These are phyloP conservation scores for Diaporthe ampelina DNA, from an alignment of 2,329 filamentous ascomycete genomes.

Conservation along the genomic window DNA sequence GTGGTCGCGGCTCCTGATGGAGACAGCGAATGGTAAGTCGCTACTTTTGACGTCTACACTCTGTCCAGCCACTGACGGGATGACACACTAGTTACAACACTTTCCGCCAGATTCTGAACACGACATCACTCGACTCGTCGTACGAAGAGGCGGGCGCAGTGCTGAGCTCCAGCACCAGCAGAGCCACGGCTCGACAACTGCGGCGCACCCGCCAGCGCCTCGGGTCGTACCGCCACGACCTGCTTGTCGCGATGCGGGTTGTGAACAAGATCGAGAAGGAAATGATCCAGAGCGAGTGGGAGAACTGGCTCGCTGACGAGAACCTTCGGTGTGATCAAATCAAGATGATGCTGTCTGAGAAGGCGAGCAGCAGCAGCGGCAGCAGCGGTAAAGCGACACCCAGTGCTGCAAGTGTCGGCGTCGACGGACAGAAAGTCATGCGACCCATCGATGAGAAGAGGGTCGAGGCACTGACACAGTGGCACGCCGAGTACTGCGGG, in stretches of 20 bases:
- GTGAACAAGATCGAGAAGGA: constrained; percentile 92
- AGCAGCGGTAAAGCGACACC: constrained; percentile 40
- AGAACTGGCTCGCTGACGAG: constrained; percentile 90
- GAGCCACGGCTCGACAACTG: constrained; percentile 73
- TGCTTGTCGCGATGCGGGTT: constrained; percentile 90
- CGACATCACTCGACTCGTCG: constrained; percentile 70
- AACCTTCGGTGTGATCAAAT: constrained; percentile 79
- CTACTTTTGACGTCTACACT: too few relatives aligned
- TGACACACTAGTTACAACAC: constrained; percentile 65
- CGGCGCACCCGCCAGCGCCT: constrained; percentile 86
- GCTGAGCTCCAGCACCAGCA: constrained; percentile 63
- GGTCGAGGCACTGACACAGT: constrained; percentile 58
- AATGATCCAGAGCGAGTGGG: constrained; percentile 89
- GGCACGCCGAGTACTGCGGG: constrained; percentile 69
- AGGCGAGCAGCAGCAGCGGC: constrained; percentile 33
- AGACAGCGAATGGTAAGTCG: constrained; percentile 65
- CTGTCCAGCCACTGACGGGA: neutral
- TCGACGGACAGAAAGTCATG: constrained; percentile 45
- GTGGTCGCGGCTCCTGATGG: constrained; percentile 52
- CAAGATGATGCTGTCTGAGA: constrained; percentile 57
- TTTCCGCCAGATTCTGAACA: constrained; percentile 71
- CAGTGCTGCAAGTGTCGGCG: constrained; percentile 13
- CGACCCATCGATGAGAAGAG: constrained; percentile 48
- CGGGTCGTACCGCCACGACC: constrained; percentile 87
- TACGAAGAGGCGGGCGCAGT: constrained; percentile 65